These are phyloP conservation scores for Trichoderma parareesei DNA, from an alignment of 495 filamentous ascomycete species.

Conservation along the genomic window DNA sequence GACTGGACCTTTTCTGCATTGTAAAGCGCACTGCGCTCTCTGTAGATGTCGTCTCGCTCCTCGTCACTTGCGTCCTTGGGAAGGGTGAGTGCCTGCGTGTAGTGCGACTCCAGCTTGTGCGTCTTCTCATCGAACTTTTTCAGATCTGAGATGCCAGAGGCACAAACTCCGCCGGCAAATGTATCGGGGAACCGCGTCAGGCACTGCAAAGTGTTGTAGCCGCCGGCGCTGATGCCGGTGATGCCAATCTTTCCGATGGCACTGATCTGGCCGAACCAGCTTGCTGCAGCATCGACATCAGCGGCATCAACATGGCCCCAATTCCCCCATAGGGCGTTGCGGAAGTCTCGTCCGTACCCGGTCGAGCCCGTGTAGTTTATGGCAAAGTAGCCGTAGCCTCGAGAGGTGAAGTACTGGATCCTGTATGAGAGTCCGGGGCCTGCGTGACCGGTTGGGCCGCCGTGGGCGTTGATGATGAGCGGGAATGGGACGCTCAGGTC, in stretches of 20 bases:
- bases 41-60: slow-evolving; percentile 30
- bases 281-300: slow-evolving; percentile 37
- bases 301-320: slow-evolving; percentile 39
- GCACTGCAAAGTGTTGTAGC: slow-evolving; percentile 40
- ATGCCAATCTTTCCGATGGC: slow-evolving; percentile 35
- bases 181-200: slow-evolving; percentile 22
- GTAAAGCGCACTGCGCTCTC: slow-evolving; percentile 35
- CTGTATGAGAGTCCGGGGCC: slow-evolving; percentile 26
- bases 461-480: slow-evolving; percentile 38
- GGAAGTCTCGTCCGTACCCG: slow-evolving; percentile 40
- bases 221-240: slow-evolving; percentile 39
- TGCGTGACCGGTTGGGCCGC: slow-evolving; percentile 38
- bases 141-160: slow-evolving; percentile 40
- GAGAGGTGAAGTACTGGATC: slow-evolving; percentile 43
- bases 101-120: slow-evolving; percentile 46
- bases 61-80: slow-evolving; percentile 20
- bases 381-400: slow-evolving; percentile 40
- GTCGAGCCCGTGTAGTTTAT: slow-evolving; percentile 44
- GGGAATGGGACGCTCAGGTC: slow-evolving; percentile 29
- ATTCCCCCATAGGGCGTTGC: slow-evolving; percentile 32
- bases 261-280: slow-evolving; percentile 27
- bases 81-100: slow-evolving; percentile 34
- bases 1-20: slow-evolving; percentile 37
- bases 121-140: slow-evolving; percentile 32
- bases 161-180: slow-evolving; percentile 35